These are phyloP conservation scores for Ceratobasidium sp. DNA, from an alignment of 1,284 basidiomycete species.

Conservation along the genomic window DNA sequence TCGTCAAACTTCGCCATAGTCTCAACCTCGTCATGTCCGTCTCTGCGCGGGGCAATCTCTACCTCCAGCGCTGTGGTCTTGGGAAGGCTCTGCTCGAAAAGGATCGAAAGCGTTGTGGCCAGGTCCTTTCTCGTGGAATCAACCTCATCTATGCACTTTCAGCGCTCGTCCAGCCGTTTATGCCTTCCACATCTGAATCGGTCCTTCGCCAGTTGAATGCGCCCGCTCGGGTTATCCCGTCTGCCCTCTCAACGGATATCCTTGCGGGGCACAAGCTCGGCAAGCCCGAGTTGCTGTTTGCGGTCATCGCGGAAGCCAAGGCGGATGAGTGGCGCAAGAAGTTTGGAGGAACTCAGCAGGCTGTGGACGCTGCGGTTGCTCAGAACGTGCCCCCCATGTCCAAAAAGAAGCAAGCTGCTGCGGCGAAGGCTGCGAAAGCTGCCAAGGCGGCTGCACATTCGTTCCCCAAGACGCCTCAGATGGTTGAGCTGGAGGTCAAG, in stretches of 20 bases:
- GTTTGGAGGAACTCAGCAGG: slow-evolving; percentile 58
- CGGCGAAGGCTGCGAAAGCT: slow-evolving; percentile 45
- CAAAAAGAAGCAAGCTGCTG: slow-evolving; percentile 48
- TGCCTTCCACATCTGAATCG: slow-evolving; percentile 86
- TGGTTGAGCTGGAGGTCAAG: slow-evolving; percentile 51
- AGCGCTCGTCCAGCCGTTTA: slow-evolving; percentile 90
- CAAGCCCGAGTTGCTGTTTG: slow-evolving; percentile 62
- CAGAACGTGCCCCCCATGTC: slow-evolving; percentile 41
- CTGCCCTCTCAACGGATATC: slow-evolving; percentile 60
- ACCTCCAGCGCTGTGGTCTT: slow-evolving; percentile 89
- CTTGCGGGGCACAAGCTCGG: slow-evolving; percentile 62
- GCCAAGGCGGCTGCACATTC: slow-evolving; percentile 40
- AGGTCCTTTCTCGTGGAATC: slow-evolving; percentile 86
- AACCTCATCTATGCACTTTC: slow-evolving; percentile 95
- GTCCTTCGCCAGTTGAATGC: slow-evolving; percentile 92
- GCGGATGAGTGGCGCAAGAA: slow-evolving; percentile 62
- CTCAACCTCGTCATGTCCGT: slow-evolving; percentile 89
- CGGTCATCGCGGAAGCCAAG: slow-evolving; percentile 62
- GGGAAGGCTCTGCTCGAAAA: slow-evolving; percentile 88
- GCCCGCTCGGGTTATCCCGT: slow-evolving; percentile 66
- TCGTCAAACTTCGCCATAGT: slow-evolving; percentile 87
- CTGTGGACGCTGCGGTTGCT: slow-evolving; percentile 44
- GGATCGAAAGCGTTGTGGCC: slow-evolving; percentile 84
- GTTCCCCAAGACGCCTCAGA: slow-evolving; percentile 49
- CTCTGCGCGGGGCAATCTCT: slow-evolving; percentile 91